A percentile compares a stretch with the other conserved stretches of the same genome.
Evolutionary conservation across 1,284 basidiomycete genomes (phyloP).

Genomic region (Hymenochaete sp.): DNA sequence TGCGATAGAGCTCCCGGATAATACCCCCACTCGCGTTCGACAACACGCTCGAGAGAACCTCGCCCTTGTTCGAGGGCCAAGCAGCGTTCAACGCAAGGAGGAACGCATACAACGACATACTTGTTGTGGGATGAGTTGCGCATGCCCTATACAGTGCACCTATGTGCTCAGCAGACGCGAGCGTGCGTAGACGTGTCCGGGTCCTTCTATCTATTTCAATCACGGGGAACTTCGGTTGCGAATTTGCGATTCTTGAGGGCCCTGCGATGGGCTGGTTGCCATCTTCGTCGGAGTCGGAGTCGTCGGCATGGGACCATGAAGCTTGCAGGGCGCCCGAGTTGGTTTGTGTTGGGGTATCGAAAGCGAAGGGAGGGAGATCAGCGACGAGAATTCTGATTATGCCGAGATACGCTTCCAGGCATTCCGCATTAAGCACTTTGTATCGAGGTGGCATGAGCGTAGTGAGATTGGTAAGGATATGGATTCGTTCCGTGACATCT

Average conservation of each 20-base stretch:
- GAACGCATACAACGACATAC: conserved; percentile 40
- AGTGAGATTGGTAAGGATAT: conserved; percentile 59
- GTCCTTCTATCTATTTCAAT: conserved; percentile 13
- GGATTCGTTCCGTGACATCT: conserved; percentile 31
- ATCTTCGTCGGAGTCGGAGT: conserved; percentile 9
- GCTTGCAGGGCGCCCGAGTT: conserved; percentile 17
- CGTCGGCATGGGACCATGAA: conserved; percentile 9
- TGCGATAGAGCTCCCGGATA: conserved; percentile 67
- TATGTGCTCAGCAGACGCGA: conserved; percentile 28
- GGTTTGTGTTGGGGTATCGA: conserved; percentile 37
- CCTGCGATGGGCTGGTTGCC: neutral
- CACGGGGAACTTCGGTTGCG: too few species aligned
- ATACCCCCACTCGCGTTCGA: conserved; percentile 45
- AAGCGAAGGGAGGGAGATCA: conserved; percentile 40
- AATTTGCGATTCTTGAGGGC: neutral
- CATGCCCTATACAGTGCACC: conserved; percentile 19
- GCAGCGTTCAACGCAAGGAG: conserved; percentile 44
- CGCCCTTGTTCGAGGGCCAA: conserved; percentile 53
- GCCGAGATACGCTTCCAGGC: conserved; percentile 46
- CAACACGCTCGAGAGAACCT: conserved; percentile 40
- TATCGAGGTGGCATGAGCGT: conserved; percentile 54
- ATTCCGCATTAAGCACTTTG: conserved; percentile 32
- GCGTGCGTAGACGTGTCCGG: conserved; percentile 16
- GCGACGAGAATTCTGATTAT: conserved; percentile 46
- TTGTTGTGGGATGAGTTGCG: conserved; percentile 30